Percentiles rank a stretch among this genome's conserved stretches.
Conservation (phyloP, 2,329 filamentous ascomycete species). For the Thelonectria olida region DNA sequence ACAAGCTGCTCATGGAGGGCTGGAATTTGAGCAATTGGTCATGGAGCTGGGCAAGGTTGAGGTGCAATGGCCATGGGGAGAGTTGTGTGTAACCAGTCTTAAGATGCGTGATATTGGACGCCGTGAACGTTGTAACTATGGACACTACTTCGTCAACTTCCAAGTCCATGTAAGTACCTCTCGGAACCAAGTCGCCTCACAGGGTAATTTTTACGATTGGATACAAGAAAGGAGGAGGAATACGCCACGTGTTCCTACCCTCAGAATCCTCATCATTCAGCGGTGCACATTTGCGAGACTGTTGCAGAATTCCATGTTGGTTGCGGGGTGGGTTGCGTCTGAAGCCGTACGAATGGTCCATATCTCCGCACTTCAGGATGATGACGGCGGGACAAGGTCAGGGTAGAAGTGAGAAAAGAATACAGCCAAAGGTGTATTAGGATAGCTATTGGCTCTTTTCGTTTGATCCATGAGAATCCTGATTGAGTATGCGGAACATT, state of each 20-base stretch:
- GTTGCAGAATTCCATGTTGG: not conserved
- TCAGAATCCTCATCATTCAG: not conserved
- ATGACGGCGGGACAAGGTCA: too few relatives aligned
- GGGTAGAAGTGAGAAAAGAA: too few relatives aligned
- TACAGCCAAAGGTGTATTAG: too few relatives aligned
- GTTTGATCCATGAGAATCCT: constrained; percentile 6
- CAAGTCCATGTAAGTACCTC: too few relatives aligned
- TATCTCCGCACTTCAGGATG: too few relatives aligned
- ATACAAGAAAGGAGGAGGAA: not conserved
- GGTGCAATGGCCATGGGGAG: not conserved
- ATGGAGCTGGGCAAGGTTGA: not conserved
- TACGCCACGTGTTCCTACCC: not conserved
- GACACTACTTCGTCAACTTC: not conserved
- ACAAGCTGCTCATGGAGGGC: not conserved
- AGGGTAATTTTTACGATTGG: not conserved
- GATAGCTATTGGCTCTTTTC: too few relatives aligned
- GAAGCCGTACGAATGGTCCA: too few relatives aligned
- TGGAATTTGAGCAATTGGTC: not conserved
- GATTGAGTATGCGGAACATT: not conserved
- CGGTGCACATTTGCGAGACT: not conserved
- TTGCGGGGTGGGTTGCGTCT: not conserved
- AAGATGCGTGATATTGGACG: not conserved
- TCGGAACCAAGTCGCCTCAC: not conserved
- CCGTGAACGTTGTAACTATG: not conserved
- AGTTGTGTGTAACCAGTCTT: not conserved